Conservation (phyloP, 2,329 filamentous ascomycete species). For the Stemphylium lycopersici region DNA sequence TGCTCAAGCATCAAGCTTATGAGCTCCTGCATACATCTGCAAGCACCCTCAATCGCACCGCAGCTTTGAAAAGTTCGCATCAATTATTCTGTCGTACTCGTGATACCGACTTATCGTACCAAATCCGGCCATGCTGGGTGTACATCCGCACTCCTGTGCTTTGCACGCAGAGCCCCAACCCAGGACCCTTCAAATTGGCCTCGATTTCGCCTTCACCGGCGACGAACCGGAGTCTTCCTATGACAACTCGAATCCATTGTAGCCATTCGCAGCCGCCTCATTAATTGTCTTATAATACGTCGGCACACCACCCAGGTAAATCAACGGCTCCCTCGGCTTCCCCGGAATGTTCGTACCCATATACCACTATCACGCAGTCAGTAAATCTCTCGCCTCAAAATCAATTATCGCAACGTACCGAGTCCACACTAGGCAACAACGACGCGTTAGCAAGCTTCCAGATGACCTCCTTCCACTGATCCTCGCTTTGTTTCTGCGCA, state of each 20-base stretch:
- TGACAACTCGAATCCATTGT: slow-evolving; percentile 19
- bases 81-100: too few species aligned
- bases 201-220: too few species aligned
- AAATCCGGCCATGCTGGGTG: too few species aligned
- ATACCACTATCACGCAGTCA: slow-evolving; percentile 50
- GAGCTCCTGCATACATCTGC: too few species aligned
- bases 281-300: slow-evolving; percentile 28
- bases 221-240: too few species aligned
- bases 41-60: too few species aligned
- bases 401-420: not conserved
- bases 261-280: slow-evolving; percentile 21
- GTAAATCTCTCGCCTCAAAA: not conserved
- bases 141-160: too few species aligned
- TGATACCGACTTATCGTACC: too few species aligned
- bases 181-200: too few species aligned
- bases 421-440: slow-evolving; percentile 56
- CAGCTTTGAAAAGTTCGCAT: too few species aligned
- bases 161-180: too few species aligned
- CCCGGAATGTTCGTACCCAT: slow-evolving; percentile 63
- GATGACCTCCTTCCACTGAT: slow-evolving; percentile 59
- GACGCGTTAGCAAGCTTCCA: slow-evolving; percentile 54
- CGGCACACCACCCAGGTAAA: slow-evolving; percentile 51
- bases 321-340: slow-evolving; percentile 60
- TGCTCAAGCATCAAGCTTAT: too few species aligned
- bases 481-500: slow-evolving; percentile 53